These are phyloP conservation scores for Boechera divaricarpa DNA, from an alignment of 345 rosid genomes.

Conservation along the genomic window DNA sequence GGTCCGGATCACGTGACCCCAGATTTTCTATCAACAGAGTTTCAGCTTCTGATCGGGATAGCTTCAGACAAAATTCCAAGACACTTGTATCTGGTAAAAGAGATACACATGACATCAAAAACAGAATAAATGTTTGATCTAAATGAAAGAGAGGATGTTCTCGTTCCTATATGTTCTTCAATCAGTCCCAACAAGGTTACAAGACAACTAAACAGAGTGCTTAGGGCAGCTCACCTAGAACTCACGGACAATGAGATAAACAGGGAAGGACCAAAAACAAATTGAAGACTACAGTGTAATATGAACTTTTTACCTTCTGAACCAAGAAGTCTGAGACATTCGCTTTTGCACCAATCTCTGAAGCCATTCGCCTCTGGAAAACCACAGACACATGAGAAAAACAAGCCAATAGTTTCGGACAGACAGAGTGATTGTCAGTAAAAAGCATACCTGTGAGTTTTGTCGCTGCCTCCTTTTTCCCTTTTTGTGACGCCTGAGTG, in stretches of 20 bases:
- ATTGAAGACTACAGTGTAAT: neutral
- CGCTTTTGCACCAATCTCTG: constrained; percentile 92
- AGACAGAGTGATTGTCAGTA: neutral
- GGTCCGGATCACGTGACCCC: constrained; percentile 71
- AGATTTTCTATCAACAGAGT: constrained; percentile 75
- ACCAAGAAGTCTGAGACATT: constrained; percentile 88
- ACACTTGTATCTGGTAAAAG: constrained; percentile 73
- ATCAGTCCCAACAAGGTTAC: neutral
- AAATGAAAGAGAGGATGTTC: neutral
- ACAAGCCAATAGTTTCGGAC: neutral
- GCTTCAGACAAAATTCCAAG: constrained; percentile 91
- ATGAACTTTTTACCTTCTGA: constrained; percentile 62
- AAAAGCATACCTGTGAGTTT: constrained; percentile 68
- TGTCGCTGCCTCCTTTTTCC: constrained; percentile 60
- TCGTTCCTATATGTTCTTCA: neutral
- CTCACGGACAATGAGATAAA: neutral
- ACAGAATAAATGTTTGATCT: neutral
- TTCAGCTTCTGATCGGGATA: constrained; percentile 91
- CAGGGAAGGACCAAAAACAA: neutral
- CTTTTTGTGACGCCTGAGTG: constrained; percentile 56
- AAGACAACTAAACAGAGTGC: neutral
- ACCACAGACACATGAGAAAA: constrained; percentile 30
- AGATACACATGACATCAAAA: neutral
- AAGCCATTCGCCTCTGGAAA: constrained; percentile 91
- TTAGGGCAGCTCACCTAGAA: neutral